These are phyloP conservation scores for Acaromyces ingoldii DNA, from an alignment of 1,284 basidiomycete genomes.

Conservation along the genomic window DNA sequence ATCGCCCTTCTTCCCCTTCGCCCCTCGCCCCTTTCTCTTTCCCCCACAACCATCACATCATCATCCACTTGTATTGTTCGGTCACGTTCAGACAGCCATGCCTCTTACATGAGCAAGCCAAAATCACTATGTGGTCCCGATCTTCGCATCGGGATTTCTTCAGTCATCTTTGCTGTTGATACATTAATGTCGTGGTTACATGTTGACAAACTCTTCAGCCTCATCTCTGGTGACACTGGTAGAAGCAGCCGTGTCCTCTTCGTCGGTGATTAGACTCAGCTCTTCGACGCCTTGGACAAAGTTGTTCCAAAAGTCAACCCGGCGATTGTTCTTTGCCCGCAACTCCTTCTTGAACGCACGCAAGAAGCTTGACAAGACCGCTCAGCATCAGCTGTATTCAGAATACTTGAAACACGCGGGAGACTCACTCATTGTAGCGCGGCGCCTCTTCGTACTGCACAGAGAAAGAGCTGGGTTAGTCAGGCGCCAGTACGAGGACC, in stretches of 20 bases:
- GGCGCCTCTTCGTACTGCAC: conserved; percentile 6
- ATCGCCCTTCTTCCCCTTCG: conserved; percentile 51
- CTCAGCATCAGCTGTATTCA: too few species aligned
- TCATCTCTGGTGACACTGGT: background rate
- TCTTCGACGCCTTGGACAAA: background rate
- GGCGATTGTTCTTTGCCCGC: background rate
- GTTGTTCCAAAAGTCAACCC: conserved; percentile 9
- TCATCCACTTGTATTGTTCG: too few species aligned
- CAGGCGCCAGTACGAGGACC: too few species aligned
- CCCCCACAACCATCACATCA: too few species aligned
- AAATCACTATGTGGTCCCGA: too few species aligned
- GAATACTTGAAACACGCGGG: background rate
- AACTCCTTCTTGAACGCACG: conserved; percentile 6
- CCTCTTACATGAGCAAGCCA: too few species aligned
- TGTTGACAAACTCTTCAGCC: conserved; percentile 7
- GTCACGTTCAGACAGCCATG: too few species aligned
- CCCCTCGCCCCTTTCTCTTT: too few species aligned
- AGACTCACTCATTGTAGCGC: background rate
- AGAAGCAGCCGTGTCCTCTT: conserved; percentile 2
- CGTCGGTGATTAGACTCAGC: conserved; percentile 8
- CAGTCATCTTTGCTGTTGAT: too few species aligned
- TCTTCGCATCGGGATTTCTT: too few species aligned
- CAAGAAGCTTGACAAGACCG: background rate
- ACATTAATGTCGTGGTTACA: background rate
- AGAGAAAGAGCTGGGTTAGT: too few species aligned